Evolutionary conservation across 768 basidiomycete species (phyloP).

Genomic region (Lepiota venenata): DNA sequence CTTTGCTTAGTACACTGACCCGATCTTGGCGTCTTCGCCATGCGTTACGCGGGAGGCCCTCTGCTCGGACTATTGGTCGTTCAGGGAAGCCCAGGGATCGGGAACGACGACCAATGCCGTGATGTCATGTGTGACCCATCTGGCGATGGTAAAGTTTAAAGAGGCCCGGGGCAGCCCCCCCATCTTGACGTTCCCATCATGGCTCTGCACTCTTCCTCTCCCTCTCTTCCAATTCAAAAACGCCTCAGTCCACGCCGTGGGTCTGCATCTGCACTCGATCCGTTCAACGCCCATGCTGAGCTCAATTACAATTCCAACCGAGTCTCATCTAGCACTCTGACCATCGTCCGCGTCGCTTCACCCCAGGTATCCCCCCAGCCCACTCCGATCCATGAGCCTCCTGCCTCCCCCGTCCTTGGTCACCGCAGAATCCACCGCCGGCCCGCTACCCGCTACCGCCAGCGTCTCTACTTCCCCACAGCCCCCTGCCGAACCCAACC

Average conservation of each 20-base stretch:
- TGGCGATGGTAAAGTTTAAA: neutral
- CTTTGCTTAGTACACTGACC: too few species aligned
- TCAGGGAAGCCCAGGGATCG: too few species aligned
- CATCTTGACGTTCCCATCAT: neutral
- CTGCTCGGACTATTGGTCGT: neutral
- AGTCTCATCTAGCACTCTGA: conserved; percentile 59
- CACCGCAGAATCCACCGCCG: conserved; percentile 24
- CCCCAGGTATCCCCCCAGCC: conserved; percentile 25
- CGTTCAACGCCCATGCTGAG: conserved; percentile 52
- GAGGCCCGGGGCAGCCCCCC: neutral
- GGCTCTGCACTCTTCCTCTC: neutral
- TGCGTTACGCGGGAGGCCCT: too few species aligned
- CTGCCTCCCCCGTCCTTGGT: conserved; percentile 21
- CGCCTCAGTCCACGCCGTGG: conserved; percentile 58
- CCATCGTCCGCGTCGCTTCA: conserved; percentile 65
- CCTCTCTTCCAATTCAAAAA: conserved; percentile 12
- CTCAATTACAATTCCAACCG: conserved; percentile 52
- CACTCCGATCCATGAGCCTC: conserved; percentile 29
- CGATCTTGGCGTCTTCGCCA: too few species aligned
- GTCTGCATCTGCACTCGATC: conserved; percentile 66
- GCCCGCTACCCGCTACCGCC: conserved; percentile 2
- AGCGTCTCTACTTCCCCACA: conserved; percentile 19
- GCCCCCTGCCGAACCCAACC: conserved; percentile 17
- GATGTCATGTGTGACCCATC: conserved; percentile 1
- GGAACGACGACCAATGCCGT: too few species aligned